Percentiles rank a stretch among this genome's conserved stretches.
phyloP scores from a whole-genome alignment of 2,329 filamentous ascomycete genomes.

The Microsporum canis region DNA sequence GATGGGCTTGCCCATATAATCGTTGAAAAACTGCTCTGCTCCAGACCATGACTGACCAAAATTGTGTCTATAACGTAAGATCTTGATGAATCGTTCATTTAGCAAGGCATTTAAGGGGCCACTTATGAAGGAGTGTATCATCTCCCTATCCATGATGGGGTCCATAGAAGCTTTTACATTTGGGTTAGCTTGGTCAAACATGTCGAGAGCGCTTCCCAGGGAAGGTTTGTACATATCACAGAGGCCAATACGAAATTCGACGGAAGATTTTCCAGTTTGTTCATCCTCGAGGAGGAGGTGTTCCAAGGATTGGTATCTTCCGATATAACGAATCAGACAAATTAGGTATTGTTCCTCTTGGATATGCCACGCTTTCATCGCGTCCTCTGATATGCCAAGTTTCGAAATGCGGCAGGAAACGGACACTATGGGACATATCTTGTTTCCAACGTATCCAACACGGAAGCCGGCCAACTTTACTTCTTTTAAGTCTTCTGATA shows the following conservation, averaged over 20 bases:
- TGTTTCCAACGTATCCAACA: slow-evolving; percentile 50
- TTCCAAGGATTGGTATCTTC: slow-evolving; percentile 51
- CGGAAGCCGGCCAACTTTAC: slow-evolving; percentile 58
- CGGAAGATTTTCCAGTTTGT: slow-evolving; percentile 23
- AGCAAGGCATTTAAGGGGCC: slow-evolving; percentile 58
- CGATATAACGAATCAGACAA: slow-evolving; percentile 54
- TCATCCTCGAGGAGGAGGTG: slow-evolving; percentile 38
- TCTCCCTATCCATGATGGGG: slow-evolving; percentile 24
- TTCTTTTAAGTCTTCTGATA: slow-evolving; percentile 50
- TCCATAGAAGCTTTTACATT: not conserved
- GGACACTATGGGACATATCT: slow-evolving; percentile 45
- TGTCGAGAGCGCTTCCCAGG: slow-evolving; percentile 40
- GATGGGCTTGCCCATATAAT: slow-evolving; percentile 31
- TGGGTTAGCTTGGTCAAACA: slow-evolving; percentile 32
- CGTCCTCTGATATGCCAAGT: slow-evolving; percentile 62
- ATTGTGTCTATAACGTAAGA: slow-evolving; percentile 49
- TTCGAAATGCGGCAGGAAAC: slow-evolving; percentile 59
- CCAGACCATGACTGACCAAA: slow-evolving; percentile 53
- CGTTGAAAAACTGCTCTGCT: slow-evolving; percentile 49
- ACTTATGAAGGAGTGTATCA: slow-evolving; percentile 55
- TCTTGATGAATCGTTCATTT: slow-evolving; percentile 49
- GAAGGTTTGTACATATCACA: slow-evolving; percentile 63
- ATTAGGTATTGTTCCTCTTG: slow-evolving; percentile 57
- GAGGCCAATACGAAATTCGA: slow-evolving; percentile 59
- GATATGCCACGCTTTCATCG: slow-evolving; percentile 66